Evolutionary conservation across 257 asterid species (phyloP).

Genomic region (Solanum piurae): DNA sequence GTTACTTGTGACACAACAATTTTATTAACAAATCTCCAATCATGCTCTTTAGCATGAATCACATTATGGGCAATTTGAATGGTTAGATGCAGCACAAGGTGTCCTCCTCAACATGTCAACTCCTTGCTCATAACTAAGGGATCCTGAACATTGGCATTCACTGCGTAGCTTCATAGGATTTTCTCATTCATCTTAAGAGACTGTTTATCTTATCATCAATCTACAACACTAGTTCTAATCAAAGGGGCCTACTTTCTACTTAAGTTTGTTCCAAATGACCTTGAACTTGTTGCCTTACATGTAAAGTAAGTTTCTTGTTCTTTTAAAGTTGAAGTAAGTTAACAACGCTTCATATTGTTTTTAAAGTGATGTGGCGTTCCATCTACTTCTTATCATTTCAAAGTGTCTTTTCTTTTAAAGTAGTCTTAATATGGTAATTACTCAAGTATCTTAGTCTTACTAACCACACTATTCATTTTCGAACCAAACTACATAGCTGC

Average conservation of each 20-base stretch:
- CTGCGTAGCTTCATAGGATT: not conserved
- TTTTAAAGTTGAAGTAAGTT: not conserved
- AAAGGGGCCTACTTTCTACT: not conserved
- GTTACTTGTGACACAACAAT: not conserved
- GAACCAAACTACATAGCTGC: not conserved
- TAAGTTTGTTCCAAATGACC: not conserved
- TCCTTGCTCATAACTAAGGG: not conserved
- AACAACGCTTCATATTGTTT: not conserved
- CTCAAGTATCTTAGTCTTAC: not conserved
- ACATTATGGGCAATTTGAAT: not conserved
- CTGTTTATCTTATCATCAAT: not conserved
- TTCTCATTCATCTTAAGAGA: not conserved
- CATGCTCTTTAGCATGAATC: not conserved
- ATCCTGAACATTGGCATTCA: not conserved
- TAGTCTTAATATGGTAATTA: not conserved
- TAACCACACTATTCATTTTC: not conserved
- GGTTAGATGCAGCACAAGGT: not conserved
- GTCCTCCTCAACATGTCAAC: not conserved
- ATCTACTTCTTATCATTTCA: not conserved
- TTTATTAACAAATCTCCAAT: not conserved
- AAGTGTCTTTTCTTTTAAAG: not conserved
- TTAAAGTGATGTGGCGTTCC: not conserved
- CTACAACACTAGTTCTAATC: not conserved
- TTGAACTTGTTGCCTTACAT: not conserved
- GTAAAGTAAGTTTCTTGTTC: not conserved